Evolutionary conservation across 2,329 filamentous ascomycete genomes (phyloP), one percentile per base, ranked within the genome.

Genomic region (Cadophora malorum): DNA sequence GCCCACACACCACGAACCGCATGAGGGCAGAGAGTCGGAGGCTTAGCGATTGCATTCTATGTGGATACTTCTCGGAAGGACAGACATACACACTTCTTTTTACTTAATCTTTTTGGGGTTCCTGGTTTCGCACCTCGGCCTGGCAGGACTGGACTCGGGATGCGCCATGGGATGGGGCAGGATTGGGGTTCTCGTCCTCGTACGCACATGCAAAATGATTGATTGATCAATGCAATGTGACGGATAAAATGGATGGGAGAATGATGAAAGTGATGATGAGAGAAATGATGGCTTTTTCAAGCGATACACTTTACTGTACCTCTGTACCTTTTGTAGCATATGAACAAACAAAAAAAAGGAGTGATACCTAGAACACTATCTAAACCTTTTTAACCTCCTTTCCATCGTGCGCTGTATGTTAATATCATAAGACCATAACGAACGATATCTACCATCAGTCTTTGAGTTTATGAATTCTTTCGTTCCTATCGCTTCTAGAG

Each of bases 1-100:
- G 49, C 55, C 25, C 61, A 65, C 12, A 68, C 69, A 58, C 72
- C 73, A 66, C 68, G 69, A 47, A 71, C 70, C n/a, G 69, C 73
- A 50, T 75, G 63, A 73, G 21, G 14, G 19, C 19, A 12, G 31
- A 21, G 16, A 5, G 33, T 55, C 35, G n/a, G 50, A 60, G 33
- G 64, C 56, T 25, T 47, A 45, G 59, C 9, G 19, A 35, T 63
- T 72, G 61, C 35, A 49, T 61, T 67, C 60, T 41, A 50, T 64
- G 58, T 68, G 61, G 14, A 68, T 70, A 70, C 61, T 65, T 67
- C 59, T 66, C 16, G 19, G 50, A 58, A 58, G 55, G 59, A 50
- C 25, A 65, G 35, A 33, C 16, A 45, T 58, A 59, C 67, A 59
- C 67, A 72, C 71, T 66, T 67, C 67, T 70, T 55, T 45, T 68